Conservation (phyloP, 208 protist species). For the Trypanosomatidae sp. region DNA sequence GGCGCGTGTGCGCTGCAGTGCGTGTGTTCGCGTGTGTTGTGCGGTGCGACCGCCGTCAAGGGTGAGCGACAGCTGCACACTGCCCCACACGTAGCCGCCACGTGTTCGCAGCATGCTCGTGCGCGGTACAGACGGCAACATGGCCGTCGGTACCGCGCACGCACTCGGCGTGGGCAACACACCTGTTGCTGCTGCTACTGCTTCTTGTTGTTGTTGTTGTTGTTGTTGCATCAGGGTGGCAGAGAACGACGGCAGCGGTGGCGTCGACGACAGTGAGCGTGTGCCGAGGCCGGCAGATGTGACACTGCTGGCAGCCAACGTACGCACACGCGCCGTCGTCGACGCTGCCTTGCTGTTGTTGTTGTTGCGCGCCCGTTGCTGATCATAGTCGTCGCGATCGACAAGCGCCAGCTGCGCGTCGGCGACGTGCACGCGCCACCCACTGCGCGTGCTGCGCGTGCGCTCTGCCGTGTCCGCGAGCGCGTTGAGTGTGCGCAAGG, state of each 20-base stretch:
- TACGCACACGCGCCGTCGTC: neutral
- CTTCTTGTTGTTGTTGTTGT: too few species aligned
- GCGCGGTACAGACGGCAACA: too few species aligned
- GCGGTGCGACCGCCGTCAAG: constrained; percentile 47
- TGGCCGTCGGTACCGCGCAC: too few species aligned
- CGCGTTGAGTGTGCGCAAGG: constrained; percentile 30
- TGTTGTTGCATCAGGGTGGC: too few species aligned
- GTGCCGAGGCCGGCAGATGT: too few species aligned
- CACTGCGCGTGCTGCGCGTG: constrained; percentile 14
- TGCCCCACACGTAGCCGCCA: constrained; percentile 77
- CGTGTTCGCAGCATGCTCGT: too few species aligned
- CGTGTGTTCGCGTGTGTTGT: constrained; percentile 15
- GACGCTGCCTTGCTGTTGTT: constrained; percentile 1
- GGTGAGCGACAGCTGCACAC: constrained; percentile 51
- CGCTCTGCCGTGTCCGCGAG: constrained; percentile 22
- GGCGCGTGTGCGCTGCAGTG: constrained; percentile 15
- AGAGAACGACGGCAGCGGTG: too few species aligned
- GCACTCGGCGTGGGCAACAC: too few species aligned
- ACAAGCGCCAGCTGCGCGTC: constrained; percentile 64
- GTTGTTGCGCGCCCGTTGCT: constrained; percentile 16
- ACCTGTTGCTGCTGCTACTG: too few species aligned
- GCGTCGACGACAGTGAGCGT: too few species aligned
- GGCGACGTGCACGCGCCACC: constrained; percentile 43
- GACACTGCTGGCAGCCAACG: neutral
- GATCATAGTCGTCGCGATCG: constrained; percentile 77